phyloP scores from a whole-genome alignment of 768 basidiomycete genomes.

The Dioszegia aurantiaca region DNA sequence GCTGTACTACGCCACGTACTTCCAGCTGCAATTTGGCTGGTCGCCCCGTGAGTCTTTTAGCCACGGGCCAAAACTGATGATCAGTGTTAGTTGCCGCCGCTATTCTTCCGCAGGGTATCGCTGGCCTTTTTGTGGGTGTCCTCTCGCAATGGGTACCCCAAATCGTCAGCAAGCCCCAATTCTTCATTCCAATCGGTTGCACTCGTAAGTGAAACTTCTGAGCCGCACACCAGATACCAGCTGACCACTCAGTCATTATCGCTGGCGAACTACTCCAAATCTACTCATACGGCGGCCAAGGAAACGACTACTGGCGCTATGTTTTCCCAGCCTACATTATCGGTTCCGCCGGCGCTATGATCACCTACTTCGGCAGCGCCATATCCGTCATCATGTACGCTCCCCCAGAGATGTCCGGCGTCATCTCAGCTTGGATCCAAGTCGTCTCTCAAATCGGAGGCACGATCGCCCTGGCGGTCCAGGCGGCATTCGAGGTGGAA shows the following conservation, averaged over 20 bases:
- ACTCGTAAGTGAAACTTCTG: neutral
- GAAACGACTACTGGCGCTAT: conserved; percentile 47
- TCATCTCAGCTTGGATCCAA: conserved; percentile 43
- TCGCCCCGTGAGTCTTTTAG: conserved; percentile 13
- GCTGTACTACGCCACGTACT: conserved; percentile 38
- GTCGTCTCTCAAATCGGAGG: conserved; percentile 40
- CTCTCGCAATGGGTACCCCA: conserved; percentile 27
- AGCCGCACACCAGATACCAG: too few relatives aligned
- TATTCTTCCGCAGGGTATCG: conserved; percentile 44
- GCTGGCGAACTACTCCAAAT: conserved; percentile 34
- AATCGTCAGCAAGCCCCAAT: conserved; percentile 38
- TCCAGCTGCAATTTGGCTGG: conserved; percentile 32
- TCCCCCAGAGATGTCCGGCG: conserved; percentile 46
- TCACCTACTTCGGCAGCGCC: conserved; percentile 9
- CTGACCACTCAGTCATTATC: conserved; percentile 22
- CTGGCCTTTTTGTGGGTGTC: conserved; percentile 33
- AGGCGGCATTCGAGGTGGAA: conserved; percentile 43
- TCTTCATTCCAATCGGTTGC: conserved; percentile 28
- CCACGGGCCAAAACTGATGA: conserved; percentile 17
- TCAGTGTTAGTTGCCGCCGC: conserved; percentile 38
- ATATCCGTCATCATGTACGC: conserved; percentile 41
- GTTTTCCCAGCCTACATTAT: conserved; percentile 43
- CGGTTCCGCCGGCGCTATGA: conserved; percentile 37
- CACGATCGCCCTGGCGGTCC: conserved; percentile 44
- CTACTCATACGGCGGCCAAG: conserved; percentile 42